Conservation (phyloP, 2,329 filamentous ascomycete genomes). For the Drechslera avenae region DNA sequence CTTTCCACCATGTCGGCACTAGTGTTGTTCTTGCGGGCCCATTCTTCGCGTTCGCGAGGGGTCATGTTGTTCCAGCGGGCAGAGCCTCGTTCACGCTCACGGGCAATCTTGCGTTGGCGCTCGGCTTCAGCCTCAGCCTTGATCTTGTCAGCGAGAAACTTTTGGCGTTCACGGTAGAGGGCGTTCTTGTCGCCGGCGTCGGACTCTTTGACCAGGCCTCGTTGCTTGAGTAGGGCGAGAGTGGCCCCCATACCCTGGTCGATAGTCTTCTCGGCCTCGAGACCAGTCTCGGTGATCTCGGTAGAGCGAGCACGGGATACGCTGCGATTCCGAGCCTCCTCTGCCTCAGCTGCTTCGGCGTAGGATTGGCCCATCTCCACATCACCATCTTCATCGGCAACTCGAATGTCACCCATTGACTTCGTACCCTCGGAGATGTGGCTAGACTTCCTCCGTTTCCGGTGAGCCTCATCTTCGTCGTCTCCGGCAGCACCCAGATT, state of each 20-base stretch:
- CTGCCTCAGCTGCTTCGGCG: conserved; percentile 57
- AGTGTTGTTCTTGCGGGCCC: conserved; percentile 84
- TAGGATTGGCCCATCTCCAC: conserved; percentile 60
- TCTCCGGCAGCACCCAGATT: conserved; percentile 65
- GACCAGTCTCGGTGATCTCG: conserved; percentile 68
- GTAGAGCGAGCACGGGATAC: conserved; percentile 48
- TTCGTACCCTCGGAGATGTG: conserved; percentile 32
- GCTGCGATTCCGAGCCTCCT: conserved; percentile 47
- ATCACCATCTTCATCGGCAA: conserved; percentile 58
- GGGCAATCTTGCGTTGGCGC: conserved; percentile 75
- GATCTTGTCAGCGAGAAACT: conserved; percentile 79
- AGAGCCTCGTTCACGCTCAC: conserved; percentile 84
- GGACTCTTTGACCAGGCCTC: conserved; percentile 74
- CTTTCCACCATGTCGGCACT: conserved; percentile 85
- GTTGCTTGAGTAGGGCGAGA: conserved; percentile 80
- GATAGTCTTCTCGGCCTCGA: conserved; percentile 84
- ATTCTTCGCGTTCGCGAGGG: conserved; percentile 87
- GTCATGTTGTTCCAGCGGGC: conserved; percentile 88
- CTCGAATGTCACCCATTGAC: conserved; percentile 31
- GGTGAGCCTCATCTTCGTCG: conserved; percentile 50
- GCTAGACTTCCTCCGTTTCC: conserved; percentile 52
- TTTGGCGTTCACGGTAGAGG: conserved; percentile 71
- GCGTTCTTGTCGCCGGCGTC: conserved; percentile 68
- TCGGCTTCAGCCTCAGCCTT: conserved; percentile 81
- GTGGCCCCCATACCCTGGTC: conserved; percentile 80